phyloP scores from a whole-genome alignment of 768 basidiomycete genomes.

The Agaricus sinodeliciosus region DNA sequence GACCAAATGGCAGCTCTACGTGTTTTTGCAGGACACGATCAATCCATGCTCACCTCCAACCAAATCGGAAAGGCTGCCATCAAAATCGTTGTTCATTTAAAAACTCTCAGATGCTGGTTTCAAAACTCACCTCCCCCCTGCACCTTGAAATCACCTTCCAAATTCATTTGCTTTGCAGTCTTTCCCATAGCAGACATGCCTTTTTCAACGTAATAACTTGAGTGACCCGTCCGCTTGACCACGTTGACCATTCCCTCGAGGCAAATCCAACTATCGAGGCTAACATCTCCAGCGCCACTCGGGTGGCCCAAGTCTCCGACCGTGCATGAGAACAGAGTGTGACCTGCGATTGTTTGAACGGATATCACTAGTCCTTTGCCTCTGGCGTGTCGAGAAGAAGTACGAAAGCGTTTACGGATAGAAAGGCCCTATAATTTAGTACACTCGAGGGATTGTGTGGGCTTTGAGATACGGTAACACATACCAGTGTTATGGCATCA shows the following conservation, averaged over 20 bases:
- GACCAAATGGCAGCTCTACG: neutral
- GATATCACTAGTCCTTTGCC: constrained; percentile 80
- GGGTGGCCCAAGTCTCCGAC: constrained; percentile 71
- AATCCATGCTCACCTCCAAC: constrained; percentile 50
- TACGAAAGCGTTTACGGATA: constrained; percentile 77
- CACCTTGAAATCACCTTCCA: constrained; percentile 56
- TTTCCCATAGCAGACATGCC: constrained; percentile 82
- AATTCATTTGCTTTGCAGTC: constrained; percentile 64
- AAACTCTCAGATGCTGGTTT: neutral
- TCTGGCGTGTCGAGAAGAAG: constrained; percentile 60
- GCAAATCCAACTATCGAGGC: constrained; percentile 73
- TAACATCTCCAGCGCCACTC: constrained; percentile 67
- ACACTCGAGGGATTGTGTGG: neutral
- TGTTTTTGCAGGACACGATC: neutral
- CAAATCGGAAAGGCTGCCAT: constrained; percentile 77
- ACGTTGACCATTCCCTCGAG: constrained; percentile 77
- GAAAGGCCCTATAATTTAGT: constrained; percentile 49
- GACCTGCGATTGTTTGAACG: constrained; percentile 73
- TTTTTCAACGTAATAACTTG: constrained; percentile 82
- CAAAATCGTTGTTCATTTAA: constrained; percentile 1
- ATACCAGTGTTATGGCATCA: constrained; percentile 73
- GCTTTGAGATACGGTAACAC: constrained; percentile 5
- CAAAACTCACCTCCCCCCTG: constrained; percentile 68
- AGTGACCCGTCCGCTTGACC: constrained; percentile 75
- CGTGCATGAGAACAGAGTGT: constrained; percentile 76